phyloP scores from a whole-genome alignment of 257 asterid genomes.

The Fraxinus americana region DNA sequence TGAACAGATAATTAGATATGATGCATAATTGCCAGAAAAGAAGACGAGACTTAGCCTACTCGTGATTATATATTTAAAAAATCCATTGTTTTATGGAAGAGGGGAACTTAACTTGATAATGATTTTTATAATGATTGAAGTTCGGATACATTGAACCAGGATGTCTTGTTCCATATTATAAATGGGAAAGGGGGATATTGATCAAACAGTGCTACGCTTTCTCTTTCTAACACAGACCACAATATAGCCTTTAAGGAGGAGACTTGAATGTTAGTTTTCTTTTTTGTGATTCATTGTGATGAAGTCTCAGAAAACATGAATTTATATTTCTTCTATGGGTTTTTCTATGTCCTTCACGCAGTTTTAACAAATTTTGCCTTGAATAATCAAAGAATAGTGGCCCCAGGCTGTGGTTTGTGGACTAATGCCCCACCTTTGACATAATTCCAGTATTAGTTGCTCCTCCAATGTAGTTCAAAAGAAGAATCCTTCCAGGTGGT shows the following conservation, averaged over 20 bases:
- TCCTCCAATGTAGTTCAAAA: constrained; percentile 95
- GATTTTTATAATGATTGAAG: background rate
- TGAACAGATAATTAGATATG: background rate
- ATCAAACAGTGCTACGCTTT: background rate
- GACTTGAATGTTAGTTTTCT: background rate
- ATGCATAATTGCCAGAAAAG: background rate
- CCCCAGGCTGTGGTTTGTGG: constrained; percentile 6
- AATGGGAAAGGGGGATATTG: background rate
- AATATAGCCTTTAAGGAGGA: background rate
- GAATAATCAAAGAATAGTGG: constrained; percentile 16
- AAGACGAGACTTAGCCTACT: background rate
- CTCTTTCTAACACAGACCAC: background rate
- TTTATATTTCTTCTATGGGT: background rate
- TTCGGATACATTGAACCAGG: background rate
- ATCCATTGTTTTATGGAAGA: background rate
- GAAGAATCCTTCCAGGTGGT: constrained; percentile 86
- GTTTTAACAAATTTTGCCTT: constrained; percentile 2
- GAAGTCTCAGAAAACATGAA: background rate
- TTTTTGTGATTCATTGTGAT: background rate
- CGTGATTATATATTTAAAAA: background rate
- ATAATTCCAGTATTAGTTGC: constrained; percentile 78
- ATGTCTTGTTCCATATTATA: background rate
- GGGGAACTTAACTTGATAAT: background rate
- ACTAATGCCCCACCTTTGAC: constrained; percentile 61
- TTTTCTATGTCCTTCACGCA: background rate